phyloP scores from a whole-genome alignment of 257 asterid genomes.

The Penstemon eatonii region DNA sequence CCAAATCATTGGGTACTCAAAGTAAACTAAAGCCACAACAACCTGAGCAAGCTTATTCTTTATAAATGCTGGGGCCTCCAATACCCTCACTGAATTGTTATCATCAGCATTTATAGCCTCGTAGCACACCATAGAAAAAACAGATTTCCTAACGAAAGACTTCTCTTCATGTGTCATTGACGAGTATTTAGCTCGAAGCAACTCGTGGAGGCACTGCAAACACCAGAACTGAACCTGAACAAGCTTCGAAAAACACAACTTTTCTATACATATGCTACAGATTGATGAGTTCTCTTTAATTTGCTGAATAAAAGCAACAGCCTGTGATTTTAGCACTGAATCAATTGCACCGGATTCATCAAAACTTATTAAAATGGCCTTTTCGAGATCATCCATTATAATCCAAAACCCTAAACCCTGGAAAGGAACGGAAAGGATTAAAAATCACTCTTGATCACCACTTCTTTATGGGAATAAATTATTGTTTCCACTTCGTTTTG shows the following conservation, averaged over 20 bases:
- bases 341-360: constrained; percentile 75
- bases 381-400: constrained; percentile 89
- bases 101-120: constrained; percentile 58
- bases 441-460: no score
- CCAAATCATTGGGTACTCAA: constrained; percentile 85
- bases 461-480: no score
- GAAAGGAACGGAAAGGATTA: not conserved
- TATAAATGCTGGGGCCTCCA: constrained; percentile 76
- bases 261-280: constrained; percentile 74
- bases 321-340: constrained; percentile 67
- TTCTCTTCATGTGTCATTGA: constrained; percentile 73
- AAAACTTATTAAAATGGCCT: constrained; percentile 82
- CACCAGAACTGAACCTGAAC: constrained; percentile 96
- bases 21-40: constrained; percentile 68
- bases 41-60: constrained; percentile 96
- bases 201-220: constrained; percentile 82
- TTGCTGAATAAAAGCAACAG: constrained; percentile 67
- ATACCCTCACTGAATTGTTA: constrained; percentile 43
- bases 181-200: constrained; percentile 55
- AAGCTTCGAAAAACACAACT: constrained; percentile 53
- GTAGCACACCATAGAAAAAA: constrained; percentile 69
- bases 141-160: constrained; percentile 66
- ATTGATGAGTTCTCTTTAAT: constrained; percentile 66
- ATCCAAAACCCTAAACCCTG: constrained; percentile 50
- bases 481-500: no score